Evolutionary conservation across 208 protist species (phyloP).

Genomic region (Trypanosoma vivax): DNA sequence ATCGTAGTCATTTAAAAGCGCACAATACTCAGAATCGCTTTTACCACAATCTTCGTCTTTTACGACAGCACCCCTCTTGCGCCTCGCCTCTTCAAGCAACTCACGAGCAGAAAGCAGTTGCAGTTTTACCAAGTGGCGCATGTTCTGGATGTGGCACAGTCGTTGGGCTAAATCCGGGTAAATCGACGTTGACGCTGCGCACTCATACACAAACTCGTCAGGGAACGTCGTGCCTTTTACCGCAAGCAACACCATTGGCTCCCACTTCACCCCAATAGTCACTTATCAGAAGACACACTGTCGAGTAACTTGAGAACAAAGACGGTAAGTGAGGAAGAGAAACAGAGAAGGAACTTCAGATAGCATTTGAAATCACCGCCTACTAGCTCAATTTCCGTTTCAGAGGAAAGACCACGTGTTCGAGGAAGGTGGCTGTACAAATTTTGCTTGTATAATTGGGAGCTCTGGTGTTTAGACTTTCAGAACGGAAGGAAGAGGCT

Average conservation of each 20-base stretch:
- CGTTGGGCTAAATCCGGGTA: slow-evolving; percentile 17
- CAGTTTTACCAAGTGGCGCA: slow-evolving; percentile 60
- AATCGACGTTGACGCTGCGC: slow-evolving; percentile 14
- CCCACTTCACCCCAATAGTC: neutral
- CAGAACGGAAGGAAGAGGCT: neutral
- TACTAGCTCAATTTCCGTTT: too few species aligned
- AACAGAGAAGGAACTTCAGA: neutral
- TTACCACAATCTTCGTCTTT: neutral
- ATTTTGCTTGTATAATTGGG: too few species aligned
- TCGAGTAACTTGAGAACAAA: too few species aligned
- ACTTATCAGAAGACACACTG: neutral
- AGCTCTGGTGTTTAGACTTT: neutral
- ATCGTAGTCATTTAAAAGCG: slow-evolving; percentile 14
- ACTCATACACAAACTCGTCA: slow-evolving; percentile 64
- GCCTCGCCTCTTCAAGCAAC: slow-evolving; percentile 24
- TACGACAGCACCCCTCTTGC: neutral
- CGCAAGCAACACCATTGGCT: slow-evolving; percentile 55
- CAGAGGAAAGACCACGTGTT: too few species aligned
- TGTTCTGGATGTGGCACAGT: slow-evolving; percentile 59
- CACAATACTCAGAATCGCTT: slow-evolving; percentile 4
- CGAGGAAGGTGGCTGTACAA: too few species aligned
- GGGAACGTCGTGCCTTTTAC: slow-evolving; percentile 81
- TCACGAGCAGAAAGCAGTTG: slow-evolving; percentile 65
- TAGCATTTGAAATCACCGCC: too few species aligned
- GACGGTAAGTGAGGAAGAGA: neutral